Conservation (phyloP, 2,329 filamentous ascomycete species). For the Ascochyta viciae-villosae region DNA sequence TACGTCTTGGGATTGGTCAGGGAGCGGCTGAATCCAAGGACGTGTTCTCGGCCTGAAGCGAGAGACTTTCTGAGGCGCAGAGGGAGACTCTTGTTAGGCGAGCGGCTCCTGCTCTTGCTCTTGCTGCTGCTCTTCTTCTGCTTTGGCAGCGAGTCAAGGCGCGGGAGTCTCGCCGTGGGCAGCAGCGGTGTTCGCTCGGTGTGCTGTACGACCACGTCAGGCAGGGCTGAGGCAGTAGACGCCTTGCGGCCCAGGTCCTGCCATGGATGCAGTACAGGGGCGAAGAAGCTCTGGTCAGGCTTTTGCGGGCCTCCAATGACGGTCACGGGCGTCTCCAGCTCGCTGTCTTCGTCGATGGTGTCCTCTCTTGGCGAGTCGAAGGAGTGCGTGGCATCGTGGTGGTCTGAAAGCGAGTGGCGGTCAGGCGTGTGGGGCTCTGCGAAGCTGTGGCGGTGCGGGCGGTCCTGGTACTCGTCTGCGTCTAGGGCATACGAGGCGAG, state of each 20-base stretch:
- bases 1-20: constrained; percentile 72
- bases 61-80: constrained; percentile 29
- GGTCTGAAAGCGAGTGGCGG: constrained; percentile 25
- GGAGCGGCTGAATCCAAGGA: constrained; percentile 34
- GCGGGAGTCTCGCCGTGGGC: constrained; percentile 39
- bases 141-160: constrained; percentile 26
- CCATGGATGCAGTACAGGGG: constrained; percentile 17
- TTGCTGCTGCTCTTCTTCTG: constrained; percentile 17
- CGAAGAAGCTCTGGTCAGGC: constrained; percentile 32
- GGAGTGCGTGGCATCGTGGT: constrained; percentile 33
- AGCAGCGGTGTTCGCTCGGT: constrained; percentile 50
- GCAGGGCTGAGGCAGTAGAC: constrained; percentile 13
- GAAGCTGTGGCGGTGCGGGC: constrained; percentile 33
- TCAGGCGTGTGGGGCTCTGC: constrained; percentile 30
- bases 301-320: constrained; percentile 30
- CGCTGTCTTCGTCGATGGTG: constrained; percentile 68
- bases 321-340: constrained; percentile 60
- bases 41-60: constrained; percentile 28
- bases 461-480: constrained; percentile 42
- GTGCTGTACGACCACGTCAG: constrained; percentile 39
- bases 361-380: constrained; percentile 51
- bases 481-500: constrained; percentile 79
- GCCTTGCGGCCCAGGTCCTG: constrained; percentile 5
- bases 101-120: constrained; percentile 33
- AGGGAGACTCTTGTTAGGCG: constrained; percentile 19